Evolutionary conservation across 306 rosid genomes (phyloP).

Genomic region (Prunus mume): DNA sequence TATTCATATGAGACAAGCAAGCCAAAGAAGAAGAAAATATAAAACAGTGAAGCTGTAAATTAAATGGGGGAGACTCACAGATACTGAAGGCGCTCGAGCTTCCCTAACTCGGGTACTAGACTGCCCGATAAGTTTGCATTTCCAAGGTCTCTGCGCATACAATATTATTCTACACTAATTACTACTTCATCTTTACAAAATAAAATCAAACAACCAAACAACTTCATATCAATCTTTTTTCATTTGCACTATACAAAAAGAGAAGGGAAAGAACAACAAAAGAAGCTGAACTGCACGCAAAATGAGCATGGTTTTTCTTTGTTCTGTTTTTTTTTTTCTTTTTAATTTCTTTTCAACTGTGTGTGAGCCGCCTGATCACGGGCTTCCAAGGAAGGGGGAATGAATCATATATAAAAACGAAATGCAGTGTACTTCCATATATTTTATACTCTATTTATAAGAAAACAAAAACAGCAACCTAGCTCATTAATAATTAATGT

Average conservation of each 20-base stretch:
- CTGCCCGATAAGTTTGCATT: conserved; percentile 74
- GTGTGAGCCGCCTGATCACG: no score
- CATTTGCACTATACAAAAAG: no score
- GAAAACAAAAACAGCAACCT: background rate
- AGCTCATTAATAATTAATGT: background rate
- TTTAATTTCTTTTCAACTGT: no score
- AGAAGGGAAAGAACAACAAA: no score
- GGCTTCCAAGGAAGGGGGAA: no score
- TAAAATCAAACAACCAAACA: background rate
- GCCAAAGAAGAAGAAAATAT: no score
- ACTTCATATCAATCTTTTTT: background rate
- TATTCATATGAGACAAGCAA: no score
- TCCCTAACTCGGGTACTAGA: conserved; percentile 69
- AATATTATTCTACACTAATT: background rate
- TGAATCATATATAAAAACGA: no score
- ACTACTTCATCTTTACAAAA: background rate
- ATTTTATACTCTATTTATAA: background rate
- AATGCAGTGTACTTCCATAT: no score
- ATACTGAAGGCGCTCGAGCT: conserved; percentile 67
- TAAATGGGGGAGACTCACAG: conserved; percentile 47
- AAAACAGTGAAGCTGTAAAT: background rate
- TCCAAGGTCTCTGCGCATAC: conserved; percentile 71
- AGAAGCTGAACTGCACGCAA: no score
- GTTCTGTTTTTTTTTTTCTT: no score
- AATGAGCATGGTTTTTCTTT: no score